Conservation (phyloP, 192 early-diverging fungal genomes). For the Rhizophlyctis rosea region DNA sequence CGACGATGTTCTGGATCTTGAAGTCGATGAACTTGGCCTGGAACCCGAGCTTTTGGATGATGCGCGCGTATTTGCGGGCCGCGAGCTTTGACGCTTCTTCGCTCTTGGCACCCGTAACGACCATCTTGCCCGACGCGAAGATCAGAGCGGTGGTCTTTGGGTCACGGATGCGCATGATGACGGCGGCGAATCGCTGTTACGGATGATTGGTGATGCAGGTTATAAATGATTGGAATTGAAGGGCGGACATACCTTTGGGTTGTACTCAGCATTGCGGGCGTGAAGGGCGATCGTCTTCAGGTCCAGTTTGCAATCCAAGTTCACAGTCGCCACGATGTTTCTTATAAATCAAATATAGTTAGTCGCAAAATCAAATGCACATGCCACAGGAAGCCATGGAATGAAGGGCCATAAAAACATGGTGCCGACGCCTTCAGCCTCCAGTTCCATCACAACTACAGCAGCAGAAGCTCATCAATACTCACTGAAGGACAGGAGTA, state of each 20-base stretch:
- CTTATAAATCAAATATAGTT: conserved; percentile 23
- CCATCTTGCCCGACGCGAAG: conserved; percentile 99
- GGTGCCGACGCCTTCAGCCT: neutral
- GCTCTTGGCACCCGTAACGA: conserved; percentile 95
- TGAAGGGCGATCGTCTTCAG: conserved; percentile 98
- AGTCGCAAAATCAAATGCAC: neutral
- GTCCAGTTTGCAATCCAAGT: conserved; percentile 94
- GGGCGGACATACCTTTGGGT: conserved; percentile 99
- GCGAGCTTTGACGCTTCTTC: conserved; percentile 97
- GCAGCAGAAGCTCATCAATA: neutral
- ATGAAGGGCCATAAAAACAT: neutral
- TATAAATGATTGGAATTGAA: too few species aligned
- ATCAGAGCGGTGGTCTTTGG: conserved; percentile 99
- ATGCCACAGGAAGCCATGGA: neutral
- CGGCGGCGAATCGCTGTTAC: conserved; percentile 98
- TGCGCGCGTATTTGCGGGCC: conserved; percentile 97
- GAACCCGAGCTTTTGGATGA: conserved; percentile 98
- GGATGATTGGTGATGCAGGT: too few species aligned
- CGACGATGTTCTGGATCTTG: conserved; percentile 99
- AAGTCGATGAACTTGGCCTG: conserved; percentile 97
- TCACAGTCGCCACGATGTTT: conserved; percentile 99
- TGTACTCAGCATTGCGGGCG: conserved; percentile 99
- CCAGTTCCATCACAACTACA: conserved; percentile 5
- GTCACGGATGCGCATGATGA: conserved; percentile 99
- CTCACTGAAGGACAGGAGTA: conserved; percentile 26